phyloP scores from a whole-genome alignment of 2,329 filamentous ascomycete species.

The Talaromyces sp. region DNA sequence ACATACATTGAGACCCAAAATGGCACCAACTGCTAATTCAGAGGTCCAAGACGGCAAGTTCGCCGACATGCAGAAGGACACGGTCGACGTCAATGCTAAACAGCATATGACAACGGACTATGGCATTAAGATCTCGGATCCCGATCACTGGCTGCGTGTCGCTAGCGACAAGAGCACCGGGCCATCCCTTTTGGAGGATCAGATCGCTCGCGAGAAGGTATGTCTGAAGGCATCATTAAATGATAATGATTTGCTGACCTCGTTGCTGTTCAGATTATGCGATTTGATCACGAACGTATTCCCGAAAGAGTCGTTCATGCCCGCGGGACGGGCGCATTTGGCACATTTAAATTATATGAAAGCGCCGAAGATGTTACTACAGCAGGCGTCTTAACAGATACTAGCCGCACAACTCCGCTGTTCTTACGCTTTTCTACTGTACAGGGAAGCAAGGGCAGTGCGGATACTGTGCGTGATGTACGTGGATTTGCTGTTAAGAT shows the following conservation, averaged over 20 bases:
- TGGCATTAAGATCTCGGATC: conserved; percentile 71
- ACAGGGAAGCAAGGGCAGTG: conserved; percentile 71
- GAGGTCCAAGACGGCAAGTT: conserved; percentile 51
- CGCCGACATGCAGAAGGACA: conserved; percentile 62
- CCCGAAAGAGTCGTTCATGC: conserved; percentile 71
- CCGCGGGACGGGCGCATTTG: conserved; percentile 65
- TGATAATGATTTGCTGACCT: background rate
- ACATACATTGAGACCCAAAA: conserved; percentile 5
- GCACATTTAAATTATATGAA: conserved; percentile 67
- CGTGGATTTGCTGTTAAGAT: conserved; percentile 78
- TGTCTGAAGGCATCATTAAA: background rate
- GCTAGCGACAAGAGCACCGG: conserved; percentile 65
- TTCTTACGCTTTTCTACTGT: conserved; percentile 80
- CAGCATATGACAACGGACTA: conserved; percentile 73
- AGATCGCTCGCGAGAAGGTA: conserved; percentile 73
- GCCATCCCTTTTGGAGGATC: conserved; percentile 71
- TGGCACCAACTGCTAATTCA: conserved; percentile 15
- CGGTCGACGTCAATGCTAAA: conserved; percentile 60
- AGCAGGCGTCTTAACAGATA: conserved; percentile 69
- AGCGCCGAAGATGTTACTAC: conserved; percentile 64
- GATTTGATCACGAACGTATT: conserved; percentile 75
- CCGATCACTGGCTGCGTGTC: conserved; percentile 76
- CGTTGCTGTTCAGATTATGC: conserved; percentile 46
- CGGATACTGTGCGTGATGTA: conserved; percentile 82
- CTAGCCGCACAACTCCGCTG: conserved; percentile 64